These are phyloP conservation scores for Cytospora paraplurivora DNA, from an alignment of 2,329 filamentous ascomycete genomes.

Conservation along the genomic window DNA sequence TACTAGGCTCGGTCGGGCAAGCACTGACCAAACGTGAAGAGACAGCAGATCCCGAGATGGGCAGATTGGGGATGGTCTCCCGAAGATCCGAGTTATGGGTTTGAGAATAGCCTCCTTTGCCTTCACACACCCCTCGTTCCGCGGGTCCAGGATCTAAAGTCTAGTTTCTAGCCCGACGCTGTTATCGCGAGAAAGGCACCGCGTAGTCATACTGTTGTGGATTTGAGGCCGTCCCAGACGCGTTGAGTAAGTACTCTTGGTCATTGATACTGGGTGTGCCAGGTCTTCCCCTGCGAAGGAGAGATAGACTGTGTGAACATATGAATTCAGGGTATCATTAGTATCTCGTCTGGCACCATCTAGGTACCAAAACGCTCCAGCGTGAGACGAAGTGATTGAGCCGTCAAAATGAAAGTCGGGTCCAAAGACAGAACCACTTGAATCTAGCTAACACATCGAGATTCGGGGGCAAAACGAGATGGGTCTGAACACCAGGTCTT, in stretches of 20 bases:
- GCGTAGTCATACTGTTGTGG: background rate
- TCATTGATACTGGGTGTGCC: background rate
- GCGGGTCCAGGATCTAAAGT: slow-evolving; percentile 2
- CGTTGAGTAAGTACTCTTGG: background rate
- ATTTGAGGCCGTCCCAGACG: background rate
- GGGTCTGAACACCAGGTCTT: background rate
- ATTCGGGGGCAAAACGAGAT: background rate
- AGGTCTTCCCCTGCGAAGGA: slow-evolving; percentile 17
- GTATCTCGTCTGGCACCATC: slow-evolving; percentile 7
- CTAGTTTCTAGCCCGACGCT: slow-evolving; percentile 6
- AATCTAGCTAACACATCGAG: background rate
- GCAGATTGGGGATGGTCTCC: slow-evolving; percentile 12
- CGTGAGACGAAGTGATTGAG: slow-evolving; percentile 3
- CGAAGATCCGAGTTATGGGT: slow-evolving; percentile 11
- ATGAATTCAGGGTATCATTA: background rate
- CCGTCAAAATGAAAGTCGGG: background rate
- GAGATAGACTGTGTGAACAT: slow-evolving; percentile 3
- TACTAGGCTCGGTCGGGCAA: background rate
- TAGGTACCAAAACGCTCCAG: background rate
- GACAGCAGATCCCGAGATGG: slow-evolving; percentile 15
- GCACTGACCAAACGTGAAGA: slow-evolving; percentile 15
- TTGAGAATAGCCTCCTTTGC: background rate
- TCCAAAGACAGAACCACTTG: background rate
- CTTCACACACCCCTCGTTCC: background rate
- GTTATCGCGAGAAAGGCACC: slow-evolving; percentile 1